Evolutionary conservation across 495 filamentous ascomycete genomes (phyloP).

Genomic region (Aspergillus kassunensis): DNA sequence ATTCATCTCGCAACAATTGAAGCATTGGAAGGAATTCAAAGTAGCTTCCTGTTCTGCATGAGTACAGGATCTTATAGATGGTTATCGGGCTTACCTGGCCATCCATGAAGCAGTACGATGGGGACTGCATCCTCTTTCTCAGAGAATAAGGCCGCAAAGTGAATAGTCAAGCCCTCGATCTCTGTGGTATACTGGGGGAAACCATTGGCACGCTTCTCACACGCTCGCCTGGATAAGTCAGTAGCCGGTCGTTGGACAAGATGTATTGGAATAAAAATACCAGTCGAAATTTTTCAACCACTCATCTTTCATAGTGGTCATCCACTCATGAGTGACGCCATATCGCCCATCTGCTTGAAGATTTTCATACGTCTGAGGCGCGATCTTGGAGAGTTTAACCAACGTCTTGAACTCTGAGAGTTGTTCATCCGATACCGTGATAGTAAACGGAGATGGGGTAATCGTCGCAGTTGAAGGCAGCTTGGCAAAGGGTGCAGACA

Average conservation of each 20-base stretch:
- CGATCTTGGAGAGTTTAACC: conserved; percentile 48
- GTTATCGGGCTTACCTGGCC: conserved; percentile 45
- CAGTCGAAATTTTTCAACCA: conserved; percentile 48
- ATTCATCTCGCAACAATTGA: conserved; percentile 44
- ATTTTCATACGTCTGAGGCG: conserved; percentile 49
- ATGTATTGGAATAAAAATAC: conserved; percentile 20
- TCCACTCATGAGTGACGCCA: conserved; percentile 56
- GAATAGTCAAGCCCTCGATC: conserved; percentile 49
- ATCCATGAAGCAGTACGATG: conserved; percentile 56
- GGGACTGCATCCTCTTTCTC: conserved; percentile 55
- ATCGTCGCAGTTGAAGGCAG: conserved; percentile 25
- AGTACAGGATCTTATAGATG: not conserved
- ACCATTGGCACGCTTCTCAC: conserved; percentile 55
- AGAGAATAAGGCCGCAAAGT: conserved; percentile 63
- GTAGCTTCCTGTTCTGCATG: conserved; percentile 15
- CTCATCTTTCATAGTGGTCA: conserved; percentile 45
- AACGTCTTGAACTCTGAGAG: conserved; percentile 48
- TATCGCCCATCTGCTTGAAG: conserved; percentile 40
- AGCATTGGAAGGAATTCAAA: conserved; percentile 38
- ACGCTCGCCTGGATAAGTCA: conserved; percentile 35
- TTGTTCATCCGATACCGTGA: conserved; percentile 40
- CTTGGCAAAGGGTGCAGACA: conserved; percentile 23
- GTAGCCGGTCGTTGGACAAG: not conserved
- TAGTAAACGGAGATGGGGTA: conserved; percentile 33
- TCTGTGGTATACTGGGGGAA: conserved; percentile 58